Base-by-base conservation (phyloP, 108 stramenopile genomes). In the Pelagomonas calceolata region DNA sequence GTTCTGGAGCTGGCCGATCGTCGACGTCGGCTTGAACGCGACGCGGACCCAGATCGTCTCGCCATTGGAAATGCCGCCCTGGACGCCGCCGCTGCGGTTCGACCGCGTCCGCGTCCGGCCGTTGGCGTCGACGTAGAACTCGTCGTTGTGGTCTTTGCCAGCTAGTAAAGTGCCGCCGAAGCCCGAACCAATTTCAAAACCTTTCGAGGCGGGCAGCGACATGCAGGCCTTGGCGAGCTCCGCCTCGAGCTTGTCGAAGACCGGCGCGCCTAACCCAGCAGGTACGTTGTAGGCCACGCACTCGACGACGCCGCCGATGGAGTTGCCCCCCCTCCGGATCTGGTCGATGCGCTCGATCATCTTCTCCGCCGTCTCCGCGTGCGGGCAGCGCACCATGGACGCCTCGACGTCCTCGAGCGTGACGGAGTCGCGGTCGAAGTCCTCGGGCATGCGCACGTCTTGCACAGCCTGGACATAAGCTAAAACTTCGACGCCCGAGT, bases 241-340 rank as follows among this genome's bases (percentile, higher is more conserved):
- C 30, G 98, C 98, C 75, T 99, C 98, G 34, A 97, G 84, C 81
- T 99, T 99, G 84, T 99, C 98, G 80, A 99, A 99, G 31, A 95
- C 95, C 4, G 98, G 98, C 31, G 89, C 79, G 34, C 98, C 98
- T 15, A 96, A 75, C 32, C 98, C 96, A 12, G 94, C 87, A 9
- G 96, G 96, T 31, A 99, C 95, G 79, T 93, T 93, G 34, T 91
- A 76, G 32, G 87, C 92, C 5, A 95, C 91, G 75, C 92, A 92
- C 0, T 91, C 94, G 30, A 97, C 95, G 18, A 95, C 94, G n/a
- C 98, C 98, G 12, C 98, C 98, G 76, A 97, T 94, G 33, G 92
- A 93, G 79, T 96, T 94, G 64, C 95, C 94, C 30, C 79, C 60
- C 75, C 92, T 93, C 32, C 95, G 85, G 51, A 97, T 93, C 67